Conservation (phyloP, 192 early-diverging fungal species). For the Obelidium mucronatum region DNA sequence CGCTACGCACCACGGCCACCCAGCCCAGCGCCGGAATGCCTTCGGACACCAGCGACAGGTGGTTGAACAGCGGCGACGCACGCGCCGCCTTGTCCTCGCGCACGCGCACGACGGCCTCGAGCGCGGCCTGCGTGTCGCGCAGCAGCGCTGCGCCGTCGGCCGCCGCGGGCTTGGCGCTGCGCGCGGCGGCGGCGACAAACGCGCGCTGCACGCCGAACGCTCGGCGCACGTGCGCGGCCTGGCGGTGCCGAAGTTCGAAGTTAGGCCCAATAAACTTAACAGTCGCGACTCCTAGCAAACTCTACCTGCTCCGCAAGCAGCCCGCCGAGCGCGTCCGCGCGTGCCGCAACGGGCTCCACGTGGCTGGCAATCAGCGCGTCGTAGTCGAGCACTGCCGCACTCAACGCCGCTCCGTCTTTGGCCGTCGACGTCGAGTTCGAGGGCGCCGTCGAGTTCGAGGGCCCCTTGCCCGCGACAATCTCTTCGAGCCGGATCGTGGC, state of each 20-base stretch:
- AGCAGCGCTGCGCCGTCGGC: conserved; percentile 69
- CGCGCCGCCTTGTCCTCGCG: conserved; percentile 76
- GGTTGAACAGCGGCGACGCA: conserved; percentile 74
- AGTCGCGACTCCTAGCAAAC: neutral
- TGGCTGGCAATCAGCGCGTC: conserved; percentile 54
- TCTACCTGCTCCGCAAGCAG: conserved; percentile 69
- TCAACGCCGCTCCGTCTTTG: conserved; percentile 35
- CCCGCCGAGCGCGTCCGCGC: conserved; percentile 61
- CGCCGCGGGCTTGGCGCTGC: conserved; percentile 78
- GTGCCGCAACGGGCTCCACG: conserved; percentile 46
- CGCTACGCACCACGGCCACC: conserved; percentile 75
- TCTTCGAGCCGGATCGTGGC: conserved; percentile 92
- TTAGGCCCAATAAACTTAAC: no score
- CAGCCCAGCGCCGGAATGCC: conserved; percentile 92
- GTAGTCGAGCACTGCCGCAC: conserved; percentile 64
- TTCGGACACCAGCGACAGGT: conserved; percentile 86
- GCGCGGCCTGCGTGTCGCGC: conserved; percentile 70
- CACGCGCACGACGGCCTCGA: conserved; percentile 71
- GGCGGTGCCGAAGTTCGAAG: neutral
- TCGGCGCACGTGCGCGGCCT: conserved; percentile 66
- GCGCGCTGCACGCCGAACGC: conserved; percentile 75
- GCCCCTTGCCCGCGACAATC: conserved; percentile 55
- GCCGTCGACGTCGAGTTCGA: conserved; percentile 24
- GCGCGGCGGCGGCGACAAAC: conserved; percentile 76
- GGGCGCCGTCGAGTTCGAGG: conserved; percentile 44